Base-by-base conservation (phyloP, 177 flowering plant species). In the Vitis hybrid region DNA sequence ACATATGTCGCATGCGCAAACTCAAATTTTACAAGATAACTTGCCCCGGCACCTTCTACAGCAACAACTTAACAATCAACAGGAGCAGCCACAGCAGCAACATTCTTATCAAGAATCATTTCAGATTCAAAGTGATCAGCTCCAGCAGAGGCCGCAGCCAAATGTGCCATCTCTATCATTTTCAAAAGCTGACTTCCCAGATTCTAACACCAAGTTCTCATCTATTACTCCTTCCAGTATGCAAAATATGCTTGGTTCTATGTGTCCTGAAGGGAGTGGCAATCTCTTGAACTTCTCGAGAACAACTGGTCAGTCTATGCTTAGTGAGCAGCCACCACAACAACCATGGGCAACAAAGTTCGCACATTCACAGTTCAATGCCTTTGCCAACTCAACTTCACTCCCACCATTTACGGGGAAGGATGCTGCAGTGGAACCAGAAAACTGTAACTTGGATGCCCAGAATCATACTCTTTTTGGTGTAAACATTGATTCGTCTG, bases 401-500 rank as follows among this genome's bases (percentile, higher is more conserved):
- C 78, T 78, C 49, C 76, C 85, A 66, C 80, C 81, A 52, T 83
- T 70, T 70, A 72, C 85, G 31, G 86, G 82, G 49, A 89, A 82
- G 78, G 85, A 82, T 67, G 73, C 78, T 59, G 68, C 79, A n/a
- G 34, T 78, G 63, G 90, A 84, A 65, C 75, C 75, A 5, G 90
- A 78, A 67, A 82, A 78, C 63, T 74, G 84, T 64, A 80, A 78
- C 71, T 78, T 83, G 61, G 89, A 84, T 71, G 65, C 79, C 59
- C 97, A 82, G 74, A 81, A 78, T 66, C 90, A 85, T 34, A 75
- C 80, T 69, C 67, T 84, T 22, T 91, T 84, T 72, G 91, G 91
- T 78, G 87, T 84, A 55, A 85, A 82, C 77, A 81, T 85, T 2
- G 93, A 93, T 63, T 82, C 88, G 10, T 81, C 88, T 63, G 88